Base-by-base conservation (phyloP, 352 stramenopile genomes). In the Phytopythium cucurbitacearum region DNA sequence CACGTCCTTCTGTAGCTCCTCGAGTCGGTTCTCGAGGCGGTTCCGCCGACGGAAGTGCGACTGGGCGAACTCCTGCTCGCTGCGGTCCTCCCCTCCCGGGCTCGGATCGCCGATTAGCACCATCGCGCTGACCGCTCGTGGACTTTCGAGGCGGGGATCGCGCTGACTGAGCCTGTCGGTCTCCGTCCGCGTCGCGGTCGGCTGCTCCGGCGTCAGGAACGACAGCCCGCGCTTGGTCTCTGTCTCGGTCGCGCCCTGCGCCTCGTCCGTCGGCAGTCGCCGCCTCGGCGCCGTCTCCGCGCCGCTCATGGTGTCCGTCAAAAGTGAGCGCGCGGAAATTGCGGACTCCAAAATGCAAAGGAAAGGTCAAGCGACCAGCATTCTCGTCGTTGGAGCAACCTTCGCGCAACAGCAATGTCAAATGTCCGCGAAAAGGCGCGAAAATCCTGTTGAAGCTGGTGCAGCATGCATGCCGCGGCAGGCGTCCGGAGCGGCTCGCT, bases 1-100 rank as follows among this genome's bases (percentile, higher is more conserved):
- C 15, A 90, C 79, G 51, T 92, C 82, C 35, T 80, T 73, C 64
- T 89, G 75, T 40, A 92, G 64, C 54, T 92, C 82, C 48, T 83
- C 75, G 5, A 90, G 66, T 5, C 79, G 69, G 57, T 73, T 70
- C 48, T 92, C 79, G 10, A 90, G 60, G 0, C 74, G 62, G 47
- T 92, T 90, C 9, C 75, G 68, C 7, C 73, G 69, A 40, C 54
- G 65, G 55, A 74, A 77, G 43, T 79, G 67, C 44, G 67, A 69
- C 34, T 67, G 65, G 16, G 69, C 69, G 32, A 71, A 77, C 40
- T 64, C 57, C 0, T 33, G 51, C 2, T 40, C 41, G 15, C 7
- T 33, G 0, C 15, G 1, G 0, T 8, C 33, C 1, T 36, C 48
- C 3, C 1, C 12, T 9, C 28, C 48, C 38, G 12, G 40, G 12